A percentile compares a stretch with the other conserved stretches of the same genome.
Evolutionary conservation across 352 stramenopile genomes (phyloP).

Genomic region (Globisporangium radiosum): DNA sequence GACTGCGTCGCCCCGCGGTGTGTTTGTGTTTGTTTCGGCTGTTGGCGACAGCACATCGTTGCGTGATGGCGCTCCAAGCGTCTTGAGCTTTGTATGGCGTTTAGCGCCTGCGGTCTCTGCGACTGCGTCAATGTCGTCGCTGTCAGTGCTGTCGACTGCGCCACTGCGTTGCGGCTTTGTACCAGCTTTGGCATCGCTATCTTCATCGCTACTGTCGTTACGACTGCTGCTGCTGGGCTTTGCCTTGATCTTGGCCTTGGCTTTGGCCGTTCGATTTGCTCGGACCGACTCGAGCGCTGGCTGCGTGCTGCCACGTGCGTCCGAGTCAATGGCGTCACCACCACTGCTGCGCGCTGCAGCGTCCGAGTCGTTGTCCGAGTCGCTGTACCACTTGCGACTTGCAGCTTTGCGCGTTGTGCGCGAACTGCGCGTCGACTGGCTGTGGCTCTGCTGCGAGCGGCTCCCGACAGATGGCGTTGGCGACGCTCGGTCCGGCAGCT

Average conservation of each 20-base stretch:
- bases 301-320: not conserved
- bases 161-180: not conserved
- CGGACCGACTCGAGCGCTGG: not conserved
- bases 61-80: not conserved
- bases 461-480: conserved; percentile 9
- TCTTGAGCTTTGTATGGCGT: conserved; percentile 2
- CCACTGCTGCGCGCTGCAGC: conserved; percentile 3
- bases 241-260: conserved; percentile 8
- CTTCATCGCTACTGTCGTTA: conserved; percentile 8
- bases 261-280: not conserved
- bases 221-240: not conserved
- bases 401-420: conserved; percentile 19
- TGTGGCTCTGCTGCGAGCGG: conserved; percentile 7
- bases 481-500: conserved; percentile 9
- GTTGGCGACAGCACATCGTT: conserved; percentile 5
- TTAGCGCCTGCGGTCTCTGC: too few relatives aligned
- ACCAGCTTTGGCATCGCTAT: conserved; percentile 5
- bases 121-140: conserved; percentile 17
- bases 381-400: conserved; percentile 45
- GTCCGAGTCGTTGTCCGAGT: conserved; percentile 29
- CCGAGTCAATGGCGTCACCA: not conserved
- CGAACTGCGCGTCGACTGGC: conserved; percentile 5
- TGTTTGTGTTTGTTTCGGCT: not conserved
- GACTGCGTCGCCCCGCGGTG: conserved; percentile 11
- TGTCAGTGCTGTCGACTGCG: conserved; percentile 3